Conservation (phyloP, 257 asterid species). For the Primulina eburnea region DNA sequence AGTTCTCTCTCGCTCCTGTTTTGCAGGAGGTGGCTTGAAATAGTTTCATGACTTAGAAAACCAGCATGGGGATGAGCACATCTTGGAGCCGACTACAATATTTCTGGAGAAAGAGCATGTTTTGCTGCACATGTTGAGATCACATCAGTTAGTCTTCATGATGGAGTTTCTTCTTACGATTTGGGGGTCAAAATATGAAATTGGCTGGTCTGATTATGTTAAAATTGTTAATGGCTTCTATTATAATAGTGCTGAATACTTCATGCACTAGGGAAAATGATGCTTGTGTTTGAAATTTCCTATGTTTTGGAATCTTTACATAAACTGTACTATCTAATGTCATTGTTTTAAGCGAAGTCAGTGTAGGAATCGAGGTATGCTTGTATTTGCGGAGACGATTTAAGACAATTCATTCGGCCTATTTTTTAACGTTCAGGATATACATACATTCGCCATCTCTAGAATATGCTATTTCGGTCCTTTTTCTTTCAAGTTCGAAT, state of each 20-base stretch:
- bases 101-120: neutral
- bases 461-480: too few species aligned
- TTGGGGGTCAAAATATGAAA: neutral
- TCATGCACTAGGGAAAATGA: neutral
- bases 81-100: neutral
- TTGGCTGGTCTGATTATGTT: neutral
- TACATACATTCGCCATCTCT: neutral
- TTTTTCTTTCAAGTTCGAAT: neutral
- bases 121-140: slow-evolving; percentile 9
- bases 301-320: neutral
- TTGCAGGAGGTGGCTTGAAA: slow-evolving; percentile 29
- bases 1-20: slow-evolving; percentile 22
- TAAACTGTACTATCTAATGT: neutral
- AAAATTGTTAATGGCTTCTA: neutral
- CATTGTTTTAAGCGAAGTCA: neutral
- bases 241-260: neutral
- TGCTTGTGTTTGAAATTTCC: neutral
- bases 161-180: neutral
- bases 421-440: too few species aligned
- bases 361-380: neutral
- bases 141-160: neutral
- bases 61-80: slow-evolving; percentile 1
- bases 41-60: slow-evolving; percentile 6
- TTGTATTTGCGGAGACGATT: neutral
- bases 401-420: too few species aligned